Evolutionary conservation across 192 early-diverging fungal genomes (phyloP), one percentile per base, ranked within the genome.

Genomic region (Pilobolus umbonatus): DNA sequence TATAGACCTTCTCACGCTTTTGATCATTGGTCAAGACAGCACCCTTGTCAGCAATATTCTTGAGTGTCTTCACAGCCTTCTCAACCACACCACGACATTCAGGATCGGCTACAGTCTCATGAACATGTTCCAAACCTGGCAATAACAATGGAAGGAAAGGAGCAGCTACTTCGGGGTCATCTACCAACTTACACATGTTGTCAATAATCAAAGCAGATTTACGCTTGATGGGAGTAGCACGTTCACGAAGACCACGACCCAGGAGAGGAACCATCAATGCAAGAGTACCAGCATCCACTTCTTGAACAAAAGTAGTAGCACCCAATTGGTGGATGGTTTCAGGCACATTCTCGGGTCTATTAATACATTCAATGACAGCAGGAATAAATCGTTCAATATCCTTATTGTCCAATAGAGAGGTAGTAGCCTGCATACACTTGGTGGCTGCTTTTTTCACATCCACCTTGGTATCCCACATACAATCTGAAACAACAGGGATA

Each of bases 141-240:
- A 90, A 74, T 52, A 92, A 77, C 60, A 79, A 71, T 36, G 87
- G 87, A 64, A 92, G 69, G 83, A 92, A 92, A 62, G 85, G 88
- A 59, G 80, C 77, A 51, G 87, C 87, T 59, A 87, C 84, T 62
- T 81, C 76, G 44, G 90, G 88, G 78, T 90, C 80, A 73, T 89
- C 87, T 57, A 92, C 88, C 36, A 92, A 77, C 74, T 90, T 92
- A 74, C 85, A 90, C 90, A 92, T 92, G 83, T 92, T 92, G 77
- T 90, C 88, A 63, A 92, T 88, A 67, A 92, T 90, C 64, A 92
- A 81, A 43, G 84, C 81, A 60, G 82, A 77, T 71, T 85, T 83
- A 75, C 90, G 88, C 55, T 85, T 76, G 57, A 90, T 84, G 53
- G 84, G 76, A 52, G 81, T 84, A 53, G 73, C 71, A 57, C 87